These are phyloP conservation scores for Calonectria hawksworthii DNA, from an alignment of 2,329 filamentous ascomycete species.

Conservation along the genomic window DNA sequence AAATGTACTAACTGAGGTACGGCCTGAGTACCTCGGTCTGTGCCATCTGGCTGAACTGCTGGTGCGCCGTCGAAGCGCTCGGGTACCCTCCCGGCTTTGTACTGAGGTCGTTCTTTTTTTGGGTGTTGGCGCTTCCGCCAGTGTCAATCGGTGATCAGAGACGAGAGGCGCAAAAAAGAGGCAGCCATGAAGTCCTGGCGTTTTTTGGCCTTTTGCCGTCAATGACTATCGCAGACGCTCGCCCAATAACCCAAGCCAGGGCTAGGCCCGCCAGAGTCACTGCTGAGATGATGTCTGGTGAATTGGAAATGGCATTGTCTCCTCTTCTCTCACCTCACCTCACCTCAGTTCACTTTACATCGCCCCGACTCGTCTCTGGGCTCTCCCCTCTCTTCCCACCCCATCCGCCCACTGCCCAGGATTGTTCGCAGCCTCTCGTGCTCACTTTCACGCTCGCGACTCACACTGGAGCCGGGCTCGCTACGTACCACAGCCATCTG, in stretches of 20 bases:
- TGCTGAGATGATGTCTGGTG: constrained; percentile 21
- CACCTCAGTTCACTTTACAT: not conserved
- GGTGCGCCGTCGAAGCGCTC: not conserved
- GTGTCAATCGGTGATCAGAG: constrained; percentile 10
- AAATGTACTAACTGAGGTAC: constrained; percentile 29
- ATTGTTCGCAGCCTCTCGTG: not conserved
- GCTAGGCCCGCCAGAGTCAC: constrained; percentile 10
- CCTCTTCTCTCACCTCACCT: constrained; percentile 13
- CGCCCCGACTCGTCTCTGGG: not conserved
- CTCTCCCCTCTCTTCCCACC: constrained; percentile 15
- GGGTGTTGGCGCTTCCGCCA: constrained; percentile 3
- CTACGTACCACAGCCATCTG: constrained; percentile 19
- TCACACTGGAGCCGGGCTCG: constrained; percentile 19
- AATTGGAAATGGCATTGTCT: constrained; percentile 5
- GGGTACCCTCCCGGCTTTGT: not conserved
- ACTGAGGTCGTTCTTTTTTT: not conserved
- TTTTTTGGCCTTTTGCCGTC: not conserved
- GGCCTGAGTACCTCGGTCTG: constrained; percentile 24
- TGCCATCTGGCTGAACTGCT: constrained; percentile 4
- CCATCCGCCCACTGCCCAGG: not conserved
- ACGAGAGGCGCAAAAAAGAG: constrained; percentile 1
- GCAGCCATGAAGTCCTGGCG: not conserved
- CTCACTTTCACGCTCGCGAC: constrained; percentile 6
- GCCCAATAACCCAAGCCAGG: constrained; percentile 1
- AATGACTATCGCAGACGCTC: constrained; percentile 1